Conservation (phyloP, 2,329 filamentous ascomycete species). For the Scedosporium minutisporum region DNA sequence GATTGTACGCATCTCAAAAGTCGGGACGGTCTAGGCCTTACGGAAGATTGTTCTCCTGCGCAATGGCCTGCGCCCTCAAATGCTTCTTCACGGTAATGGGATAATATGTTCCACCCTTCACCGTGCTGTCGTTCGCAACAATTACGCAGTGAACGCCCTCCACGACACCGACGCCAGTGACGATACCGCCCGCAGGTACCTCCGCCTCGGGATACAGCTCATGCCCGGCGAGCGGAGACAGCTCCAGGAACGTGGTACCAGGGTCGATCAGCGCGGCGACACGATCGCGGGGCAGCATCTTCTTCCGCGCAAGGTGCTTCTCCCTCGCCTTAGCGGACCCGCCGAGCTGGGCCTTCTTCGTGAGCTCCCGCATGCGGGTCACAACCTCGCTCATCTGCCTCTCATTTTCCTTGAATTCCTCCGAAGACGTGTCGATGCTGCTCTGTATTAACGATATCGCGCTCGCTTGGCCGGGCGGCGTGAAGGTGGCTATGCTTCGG, state of each 20-base stretch:
- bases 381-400: slow-evolving; percentile 67
- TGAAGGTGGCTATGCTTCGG: slow-evolving; percentile 61
- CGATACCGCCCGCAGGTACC: slow-evolving; percentile 80
- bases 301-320: slow-evolving; percentile 79
- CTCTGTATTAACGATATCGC: slow-evolving; percentile 74
- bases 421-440: slow-evolving; percentile 64
- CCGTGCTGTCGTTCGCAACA: slow-evolving; percentile 91
- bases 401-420: slow-evolving; percentile 74
- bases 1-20: background rate
- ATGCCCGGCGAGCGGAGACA: slow-evolving; percentile 85
- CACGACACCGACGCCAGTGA: slow-evolving; percentile 83
- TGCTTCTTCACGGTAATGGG: slow-evolving; percentile 98
- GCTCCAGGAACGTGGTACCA: slow-evolving; percentile 81
- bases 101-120: slow-evolving; percentile 96
- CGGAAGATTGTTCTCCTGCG: slow-evolving; percentile 72
- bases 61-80: slow-evolving; percentile 80
- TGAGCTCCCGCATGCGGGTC: slow-evolving; percentile 57
- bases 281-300: slow-evolving; percentile 89
- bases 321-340: slow-evolving; percentile 73
- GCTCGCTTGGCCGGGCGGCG: slow-evolving; percentile 68
- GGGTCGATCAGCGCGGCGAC: slow-evolving; percentile 81
- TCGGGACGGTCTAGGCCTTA: slow-evolving; percentile 23
- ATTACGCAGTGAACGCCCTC: slow-evolving; percentile 88
- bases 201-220: slow-evolving; percentile 80
- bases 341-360: slow-evolving; percentile 61